Conservation (phyloP, 352 stramenopile species). For the Hyaloperonospora brassicae region DNA sequence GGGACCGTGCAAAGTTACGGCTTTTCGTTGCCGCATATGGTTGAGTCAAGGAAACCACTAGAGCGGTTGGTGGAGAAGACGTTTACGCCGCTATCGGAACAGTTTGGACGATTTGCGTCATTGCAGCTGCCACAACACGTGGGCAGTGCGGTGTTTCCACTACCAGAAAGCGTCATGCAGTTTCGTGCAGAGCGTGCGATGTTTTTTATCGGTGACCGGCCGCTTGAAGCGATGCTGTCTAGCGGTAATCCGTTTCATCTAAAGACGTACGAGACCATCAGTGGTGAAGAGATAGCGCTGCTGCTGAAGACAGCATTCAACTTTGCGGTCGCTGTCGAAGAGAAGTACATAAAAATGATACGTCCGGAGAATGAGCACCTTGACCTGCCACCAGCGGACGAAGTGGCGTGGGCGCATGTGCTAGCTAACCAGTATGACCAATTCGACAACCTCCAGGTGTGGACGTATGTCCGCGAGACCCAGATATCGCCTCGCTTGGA, state of each 20-base stretch:
- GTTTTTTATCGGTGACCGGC: slow-evolving; percentile 54
- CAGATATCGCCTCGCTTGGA: slow-evolving; percentile 73
- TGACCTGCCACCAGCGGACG: slow-evolving; percentile 37
- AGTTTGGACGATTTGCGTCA: slow-evolving; percentile 46
- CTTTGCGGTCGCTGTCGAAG: slow-evolving; percentile 69
- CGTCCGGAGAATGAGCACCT: slow-evolving; percentile 33
- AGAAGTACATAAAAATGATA: slow-evolving; percentile 71
- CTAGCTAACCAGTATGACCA: slow-evolving; percentile 71
- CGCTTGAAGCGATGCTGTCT: slow-evolving; percentile 50
- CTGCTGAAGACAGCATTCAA: slow-evolving; percentile 79
- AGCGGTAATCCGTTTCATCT: slow-evolving; percentile 59
- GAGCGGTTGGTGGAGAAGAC: slow-evolving; percentile 40
- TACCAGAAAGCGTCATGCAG: slow-evolving; percentile 30
- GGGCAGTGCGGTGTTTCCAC: slow-evolving; percentile 23
- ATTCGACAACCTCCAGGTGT: slow-evolving; percentile 83
- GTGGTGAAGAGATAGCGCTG: slow-evolving; percentile 59
- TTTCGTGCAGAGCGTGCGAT: slow-evolving; percentile 43
- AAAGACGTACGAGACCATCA: slow-evolving; percentile 31
- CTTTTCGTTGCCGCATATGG: slow-evolving; percentile 36
- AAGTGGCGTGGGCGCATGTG: slow-evolving; percentile 77
- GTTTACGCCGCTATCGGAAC: slow-evolving; percentile 32
- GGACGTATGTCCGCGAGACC: slow-evolving; percentile 72
- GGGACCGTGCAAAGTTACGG: slow-evolving; percentile 59
- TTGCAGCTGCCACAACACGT: slow-evolving; percentile 54
- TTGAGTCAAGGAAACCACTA: slow-evolving; percentile 19